These are phyloP conservation scores for Lentinula sp. DNA, from an alignment of 768 basidiomycete species.

Conservation along the genomic window DNA sequence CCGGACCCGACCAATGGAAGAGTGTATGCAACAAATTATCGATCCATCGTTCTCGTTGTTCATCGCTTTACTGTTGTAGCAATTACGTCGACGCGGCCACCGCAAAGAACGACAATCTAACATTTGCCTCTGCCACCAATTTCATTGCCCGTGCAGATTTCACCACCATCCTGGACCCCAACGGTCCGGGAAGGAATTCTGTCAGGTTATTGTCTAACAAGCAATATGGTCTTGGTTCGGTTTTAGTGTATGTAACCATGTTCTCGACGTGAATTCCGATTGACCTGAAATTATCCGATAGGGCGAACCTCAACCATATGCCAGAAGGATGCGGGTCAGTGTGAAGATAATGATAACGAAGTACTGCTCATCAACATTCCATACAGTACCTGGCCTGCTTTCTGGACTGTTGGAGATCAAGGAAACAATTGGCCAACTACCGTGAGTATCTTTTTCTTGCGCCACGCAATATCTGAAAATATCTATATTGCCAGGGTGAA, in stretches of 20 bases:
- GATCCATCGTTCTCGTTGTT: not conserved
- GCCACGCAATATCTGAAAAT: not conserved
- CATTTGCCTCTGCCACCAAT: slow-evolving; percentile 28
- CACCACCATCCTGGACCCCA: slow-evolving; percentile 28
- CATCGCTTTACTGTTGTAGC: slow-evolving; percentile 13
- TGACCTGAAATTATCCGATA: slow-evolving; percentile 3
- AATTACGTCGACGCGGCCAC: slow-evolving; percentile 36
- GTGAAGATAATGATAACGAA: not conserved
- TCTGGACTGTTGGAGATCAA: slow-evolving; percentile 42
- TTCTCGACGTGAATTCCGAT: not conserved
- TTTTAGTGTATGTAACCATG: slow-evolving; percentile 25
- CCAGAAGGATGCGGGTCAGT: slow-evolving; percentile 46
- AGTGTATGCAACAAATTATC: slow-evolving; percentile 33
- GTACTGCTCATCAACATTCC: not conserved
- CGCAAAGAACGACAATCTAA: slow-evolving; percentile 35
- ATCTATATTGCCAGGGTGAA: slow-evolving; percentile 19
- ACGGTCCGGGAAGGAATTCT: slow-evolving; percentile 34
- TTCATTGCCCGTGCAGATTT: slow-evolving; percentile 36
- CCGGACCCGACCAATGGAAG: slow-evolving; percentile 62
- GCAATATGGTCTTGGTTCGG: slow-evolving; percentile 26
- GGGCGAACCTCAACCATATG: slow-evolving; percentile 43
- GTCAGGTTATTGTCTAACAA: slow-evolving; percentile 33
- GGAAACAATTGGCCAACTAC: slow-evolving; percentile 39
- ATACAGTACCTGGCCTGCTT: slow-evolving; percentile 38
- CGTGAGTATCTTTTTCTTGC: slow-evolving; percentile 13